Percentiles rank a stretch among this genome's conserved stretches.
phyloP scores from a whole-genome alignment of 2,329 filamentous ascomycete species.

The Neodidymelliopsis sp. region DNA sequence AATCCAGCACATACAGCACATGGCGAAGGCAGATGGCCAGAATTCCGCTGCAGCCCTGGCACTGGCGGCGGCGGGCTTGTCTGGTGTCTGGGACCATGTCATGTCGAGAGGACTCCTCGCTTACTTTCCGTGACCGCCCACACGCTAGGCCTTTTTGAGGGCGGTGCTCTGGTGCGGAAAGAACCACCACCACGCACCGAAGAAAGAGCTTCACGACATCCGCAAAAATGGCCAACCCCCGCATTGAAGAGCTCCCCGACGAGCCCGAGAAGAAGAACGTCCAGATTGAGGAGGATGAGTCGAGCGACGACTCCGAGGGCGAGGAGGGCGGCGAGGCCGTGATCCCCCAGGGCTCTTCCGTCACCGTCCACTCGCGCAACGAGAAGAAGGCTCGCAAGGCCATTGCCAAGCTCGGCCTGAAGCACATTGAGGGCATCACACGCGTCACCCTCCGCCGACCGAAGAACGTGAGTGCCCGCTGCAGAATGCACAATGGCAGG shows the following conservation, averaged over 20 bases:
- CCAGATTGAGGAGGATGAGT: constrained; percentile 75
- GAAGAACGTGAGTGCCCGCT: constrained; percentile 92
- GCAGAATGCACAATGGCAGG: constrained; percentile 26
- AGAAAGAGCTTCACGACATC: constrained; percentile 36
- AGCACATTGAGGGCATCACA: constrained; percentile 96
- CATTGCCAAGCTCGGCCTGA: constrained; percentile 97
- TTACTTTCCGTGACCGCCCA: constrained; percentile 34
- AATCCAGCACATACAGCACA: too few species aligned
- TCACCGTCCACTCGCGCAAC: constrained; percentile 96
- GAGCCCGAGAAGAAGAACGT: constrained; percentile 80
- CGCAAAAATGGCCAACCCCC: constrained; percentile 90
- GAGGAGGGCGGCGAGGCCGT: constrained; percentile 72
- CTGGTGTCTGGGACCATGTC: too few species aligned
- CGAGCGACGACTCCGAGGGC: constrained; percentile 77
- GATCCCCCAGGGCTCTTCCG: constrained; percentile 83
- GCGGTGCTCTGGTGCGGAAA: too few species aligned
- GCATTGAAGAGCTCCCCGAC: constrained; percentile 96
- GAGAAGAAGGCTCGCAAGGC: constrained; percentile 99
- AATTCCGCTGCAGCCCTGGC: too few species aligned
- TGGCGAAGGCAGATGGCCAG: too few species aligned
- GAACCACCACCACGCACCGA: constrained; percentile 8
- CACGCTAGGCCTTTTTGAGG: constrained; percentile 21
- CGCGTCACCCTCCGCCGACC: constrained; percentile 96
- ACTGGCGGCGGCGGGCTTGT: too few species aligned
- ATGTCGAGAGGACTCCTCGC: constrained; percentile 24